Base-by-base conservation (phyloP, 176 grass and related monocot genomes). In the Saccharum officinarum region DNA sequence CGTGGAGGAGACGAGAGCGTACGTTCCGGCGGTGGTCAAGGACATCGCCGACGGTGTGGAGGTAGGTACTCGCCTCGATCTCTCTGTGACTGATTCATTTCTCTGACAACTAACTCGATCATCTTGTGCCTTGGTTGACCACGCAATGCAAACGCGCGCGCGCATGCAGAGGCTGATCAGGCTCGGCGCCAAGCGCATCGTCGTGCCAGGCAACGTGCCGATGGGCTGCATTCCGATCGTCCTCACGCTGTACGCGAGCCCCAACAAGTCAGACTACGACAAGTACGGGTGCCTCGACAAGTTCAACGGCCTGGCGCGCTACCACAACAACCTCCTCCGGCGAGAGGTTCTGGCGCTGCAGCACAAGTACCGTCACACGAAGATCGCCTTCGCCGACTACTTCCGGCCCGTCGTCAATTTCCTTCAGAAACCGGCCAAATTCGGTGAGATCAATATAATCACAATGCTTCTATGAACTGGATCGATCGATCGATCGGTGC, bases 131-230 rank as follows among this genome's bases (percentile, higher is more conserved):
- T n/a, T n/a, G n/a, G n/a, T n/a, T n/a, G n/a, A n/a, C n/a, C n/a
- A n/a, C n/a, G n/a, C n/a, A n/a, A n/a, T n/a, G n/a, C n/a, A n/a
- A n/a, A n/a, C n/a, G n/a, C n/a, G n/a, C n/a, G n/a, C n/a, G n/a
- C n/a, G n/a, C n/a, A n/a, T n/a, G n/a, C n/a, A n/a, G 89, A 73
- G 83, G n/a, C 46, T 94, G 80, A 78, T 94, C 39, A 15, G 76
- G 12, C 45, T 78, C 18, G 92, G 92, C 34, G 89, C 71, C 8
- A 42, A 23, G 71, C 61, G 75, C 55, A 34, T 94, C 7, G 71
- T 92, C 17, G 69, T 92, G 49, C 84, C 87, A 0, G 87, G 87
- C 20, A 91, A 85, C 57, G 6, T 85, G 25, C 89, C 89, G 2
- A 87, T 49, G 18, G 89, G 92, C 3, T 94, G 92, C 86, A 65